Conservation (phyloP, 2,329 filamentous ascomycete species). For the Cadophora sp. region DNA sequence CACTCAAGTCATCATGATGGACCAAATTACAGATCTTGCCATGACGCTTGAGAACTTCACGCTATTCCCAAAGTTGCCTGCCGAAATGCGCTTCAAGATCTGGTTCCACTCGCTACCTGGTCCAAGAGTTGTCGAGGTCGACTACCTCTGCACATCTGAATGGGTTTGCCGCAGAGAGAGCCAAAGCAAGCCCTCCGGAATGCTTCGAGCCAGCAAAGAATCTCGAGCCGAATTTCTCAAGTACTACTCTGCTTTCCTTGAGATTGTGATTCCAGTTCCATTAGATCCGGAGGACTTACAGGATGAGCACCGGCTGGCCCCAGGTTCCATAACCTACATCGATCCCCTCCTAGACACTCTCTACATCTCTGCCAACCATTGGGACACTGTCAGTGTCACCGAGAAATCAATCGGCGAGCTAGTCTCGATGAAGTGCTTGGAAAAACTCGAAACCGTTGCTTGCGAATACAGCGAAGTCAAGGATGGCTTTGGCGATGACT, state of each 20-base stretch:
- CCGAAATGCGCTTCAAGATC: conserved; percentile 45
- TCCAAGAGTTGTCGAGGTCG: conserved; percentile 13
- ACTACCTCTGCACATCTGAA: not conserved
- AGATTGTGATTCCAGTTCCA: not conserved
- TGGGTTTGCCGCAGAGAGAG: conserved; percentile 12
- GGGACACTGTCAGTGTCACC: not conserved
- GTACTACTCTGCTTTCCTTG: not conserved
- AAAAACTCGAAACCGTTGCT: not conserved
- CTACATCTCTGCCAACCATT: conserved; percentile 9
- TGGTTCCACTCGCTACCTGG: conserved; percentile 34
- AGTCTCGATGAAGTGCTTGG: not conserved
- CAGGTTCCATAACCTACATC: not conserved
- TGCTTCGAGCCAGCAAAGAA: not conserved
- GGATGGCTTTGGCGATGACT: not conserved
- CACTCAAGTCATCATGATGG: no score
- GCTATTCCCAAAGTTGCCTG: conserved; percentile 21
- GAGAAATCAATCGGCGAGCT: not conserved
- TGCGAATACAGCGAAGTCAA: conserved; percentile 2
- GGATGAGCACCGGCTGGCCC: no score
- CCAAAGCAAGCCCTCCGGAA: not conserved
- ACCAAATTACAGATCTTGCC: no score
- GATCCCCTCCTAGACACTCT: not conserved
- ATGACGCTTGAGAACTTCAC: not conserved
- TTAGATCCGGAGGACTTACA: no score
- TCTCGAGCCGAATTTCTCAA: not conserved